Evolutionary conservation across 345 rosid genomes (phyloP), one percentile per base, ranked within the genome.

Genomic region (Draba incana): DNA sequence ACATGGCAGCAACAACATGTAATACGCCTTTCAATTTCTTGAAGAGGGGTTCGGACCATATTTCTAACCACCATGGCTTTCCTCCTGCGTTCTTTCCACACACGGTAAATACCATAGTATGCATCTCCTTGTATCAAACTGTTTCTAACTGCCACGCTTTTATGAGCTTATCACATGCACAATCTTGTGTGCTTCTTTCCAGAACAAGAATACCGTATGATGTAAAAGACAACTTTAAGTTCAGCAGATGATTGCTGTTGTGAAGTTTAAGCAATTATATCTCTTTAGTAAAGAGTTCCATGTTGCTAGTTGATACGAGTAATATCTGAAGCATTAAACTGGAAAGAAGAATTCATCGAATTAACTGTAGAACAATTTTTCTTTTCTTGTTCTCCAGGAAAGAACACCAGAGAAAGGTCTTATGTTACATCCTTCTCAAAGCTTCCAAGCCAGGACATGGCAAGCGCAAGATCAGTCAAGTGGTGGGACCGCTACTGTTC

Each of bases 401-500:
- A 80, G 78, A 74, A 78, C 80, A 58, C 66, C 70, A 41, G 81
- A 77, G 67, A 79, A 75, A 69, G 75, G 82, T 68, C 70, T 66
- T 44, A 83, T 75, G 56, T 37, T 64, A 62, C 72, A 76, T 55
- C 77, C 85, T 74, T 77, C 84, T 13, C 84, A 78, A 63, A 76
- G 77, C 68, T 77, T 70, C 71, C 83, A 83, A 41, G 74, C 57
- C 79, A 83, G 96, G 90, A 82, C 80, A 42, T 84, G 95, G 92
- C 88, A 86, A 82, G 79, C 70, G 84, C 88, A 83, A 65, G 77
- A 84, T 70, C 88, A 82, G 64, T 78, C 80, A 71, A 74, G 70
- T 66, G 70, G 79, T 60, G 69, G 77, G 31, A 75, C 58, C 48
- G n/a, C 68, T 88, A 65, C 60, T 78, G 86, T 79, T 78, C 71